Evolutionary conservation across 2,329 filamentous ascomycete species (phyloP), one percentile per base, ranked within the genome.

Genomic region (Amesomyces nigricolor): DNA sequence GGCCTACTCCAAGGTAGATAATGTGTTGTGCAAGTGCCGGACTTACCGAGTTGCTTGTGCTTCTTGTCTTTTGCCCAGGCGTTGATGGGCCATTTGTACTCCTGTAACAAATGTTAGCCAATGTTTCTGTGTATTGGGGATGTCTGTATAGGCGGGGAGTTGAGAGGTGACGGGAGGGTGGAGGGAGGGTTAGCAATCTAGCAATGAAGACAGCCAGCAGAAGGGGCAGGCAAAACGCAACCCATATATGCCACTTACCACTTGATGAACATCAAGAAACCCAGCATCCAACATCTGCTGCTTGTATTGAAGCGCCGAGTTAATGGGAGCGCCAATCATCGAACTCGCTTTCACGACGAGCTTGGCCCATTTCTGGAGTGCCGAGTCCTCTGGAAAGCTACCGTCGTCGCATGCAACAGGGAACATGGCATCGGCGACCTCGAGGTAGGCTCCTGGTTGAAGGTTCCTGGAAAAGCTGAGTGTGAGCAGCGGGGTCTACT

Each of bases 211-310:
- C 22, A 5, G 22, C 22, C 22, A 26, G n/a, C n/a, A 19, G 4
- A 26, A 5, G 22, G 22, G 6, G 2, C 22, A 26, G 4, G 22
- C 22, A 26, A 26, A 26, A 26, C 3, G 22, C 22, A 26, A 26
- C 6, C 22, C 22, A 26, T 6, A 6, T 26, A 1, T 26, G 4
- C 1, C 22, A 26, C 22, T 26, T 26, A 26, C 22, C 6, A 70
- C 65, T 61, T 79, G 72, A 0, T 65, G 63, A 0, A 82, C 73
- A 59, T 80, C 71, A 48, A 70, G 66, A 59, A 82, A 81, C 1
- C 79, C 80, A 0, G 74, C 75, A 14, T 75, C 72, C 19, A 67
- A 61, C 56, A 80, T 67, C 53, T 71, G 70, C 37, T 68, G 65
- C 57, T 71, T 69, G 37, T 73, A 68, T 13, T 70, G 54, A 30